These are phyloP conservation scores for Malassezia psittaci DNA, from an alignment of 1,284 basidiomycete genomes.

Conservation along the genomic window DNA sequence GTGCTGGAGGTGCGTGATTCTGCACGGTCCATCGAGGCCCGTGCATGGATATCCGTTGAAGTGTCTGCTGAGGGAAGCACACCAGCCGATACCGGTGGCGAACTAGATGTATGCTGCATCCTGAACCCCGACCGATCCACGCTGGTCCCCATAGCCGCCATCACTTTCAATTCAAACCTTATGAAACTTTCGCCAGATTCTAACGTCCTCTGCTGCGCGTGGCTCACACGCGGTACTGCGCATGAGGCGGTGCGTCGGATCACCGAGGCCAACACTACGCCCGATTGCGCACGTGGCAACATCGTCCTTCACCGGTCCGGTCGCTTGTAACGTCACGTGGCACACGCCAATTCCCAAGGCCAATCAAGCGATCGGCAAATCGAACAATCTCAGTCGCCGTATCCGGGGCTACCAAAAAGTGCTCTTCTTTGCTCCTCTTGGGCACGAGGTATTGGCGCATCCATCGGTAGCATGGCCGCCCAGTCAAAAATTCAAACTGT, in stretches of 20 bases:
- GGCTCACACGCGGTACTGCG: not conserved
- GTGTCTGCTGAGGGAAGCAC: not conserved
- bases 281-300: conserved; percentile 5
- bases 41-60: not conserved
- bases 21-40: conserved; percentile 9
- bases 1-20: conserved; percentile 11
- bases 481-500: conserved; percentile 10
- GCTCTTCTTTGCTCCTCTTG: no score
- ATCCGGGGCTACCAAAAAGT: not conserved
- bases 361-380: no score
- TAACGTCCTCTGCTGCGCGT: no score
- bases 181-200: no score
- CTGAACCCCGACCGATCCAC: no score
- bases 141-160: not conserved
- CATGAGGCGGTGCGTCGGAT: conserved; percentile 1
- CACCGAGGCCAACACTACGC: conserved; percentile 3
- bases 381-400: not conserved
- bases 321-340: not conserved
- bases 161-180: not conserved
- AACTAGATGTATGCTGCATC: no score
- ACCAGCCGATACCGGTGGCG: no score
- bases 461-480: conserved; percentile 2
- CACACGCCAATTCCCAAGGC: no score
- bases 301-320: not conserved
- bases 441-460: no score